phyloP scores from a whole-genome alignment of 352 stramenopile species.

The Phytopythium delawarense region DNA sequence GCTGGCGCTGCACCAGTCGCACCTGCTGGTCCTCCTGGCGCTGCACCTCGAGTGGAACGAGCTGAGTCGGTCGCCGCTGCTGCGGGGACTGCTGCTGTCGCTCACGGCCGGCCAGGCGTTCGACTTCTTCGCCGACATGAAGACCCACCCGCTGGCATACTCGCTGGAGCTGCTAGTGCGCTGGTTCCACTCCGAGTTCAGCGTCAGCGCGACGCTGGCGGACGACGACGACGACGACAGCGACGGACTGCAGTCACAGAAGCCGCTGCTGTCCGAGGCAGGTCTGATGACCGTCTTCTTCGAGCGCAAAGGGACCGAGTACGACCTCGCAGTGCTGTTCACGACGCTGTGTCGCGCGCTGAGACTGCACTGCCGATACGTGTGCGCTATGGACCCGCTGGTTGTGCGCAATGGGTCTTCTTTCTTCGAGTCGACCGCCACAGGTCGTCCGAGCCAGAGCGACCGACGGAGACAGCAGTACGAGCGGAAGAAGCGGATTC shows the following conservation, averaged over 20 bases:
- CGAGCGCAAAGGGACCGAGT: constrained; percentile 28
- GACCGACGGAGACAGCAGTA: background rate
- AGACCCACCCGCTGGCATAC: constrained; percentile 36
- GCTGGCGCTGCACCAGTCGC: constrained; percentile 57
- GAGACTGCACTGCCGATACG: constrained; percentile 46
- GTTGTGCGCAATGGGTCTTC: constrained; percentile 38
- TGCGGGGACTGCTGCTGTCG: constrained; percentile 60
- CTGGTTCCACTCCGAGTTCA: constrained; percentile 62
- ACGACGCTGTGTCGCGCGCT: constrained; percentile 53
- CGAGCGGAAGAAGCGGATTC: constrained; percentile 16
- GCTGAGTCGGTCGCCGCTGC: constrained; percentile 33
- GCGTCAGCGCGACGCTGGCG: constrained; percentile 2
- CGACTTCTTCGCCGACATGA: constrained; percentile 41
- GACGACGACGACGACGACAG: constrained; percentile 10
- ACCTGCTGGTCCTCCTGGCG: constrained; percentile 61
- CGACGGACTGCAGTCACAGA: background rate
- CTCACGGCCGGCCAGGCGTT: constrained; percentile 31
- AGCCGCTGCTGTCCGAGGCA: constrained; percentile 36
- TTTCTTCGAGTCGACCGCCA: constrained; percentile 14
- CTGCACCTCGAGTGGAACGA: constrained; percentile 41
- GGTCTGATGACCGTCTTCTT: constrained; percentile 54
- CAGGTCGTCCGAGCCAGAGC: background rate
- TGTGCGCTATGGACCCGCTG: constrained; percentile 46
- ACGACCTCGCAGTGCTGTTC: constrained; percentile 62
- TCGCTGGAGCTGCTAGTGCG: constrained; percentile 58